phyloP scores from a whole-genome alignment of 2,329 filamentous ascomycete genomes.

The Escovopsis sp. region DNA sequence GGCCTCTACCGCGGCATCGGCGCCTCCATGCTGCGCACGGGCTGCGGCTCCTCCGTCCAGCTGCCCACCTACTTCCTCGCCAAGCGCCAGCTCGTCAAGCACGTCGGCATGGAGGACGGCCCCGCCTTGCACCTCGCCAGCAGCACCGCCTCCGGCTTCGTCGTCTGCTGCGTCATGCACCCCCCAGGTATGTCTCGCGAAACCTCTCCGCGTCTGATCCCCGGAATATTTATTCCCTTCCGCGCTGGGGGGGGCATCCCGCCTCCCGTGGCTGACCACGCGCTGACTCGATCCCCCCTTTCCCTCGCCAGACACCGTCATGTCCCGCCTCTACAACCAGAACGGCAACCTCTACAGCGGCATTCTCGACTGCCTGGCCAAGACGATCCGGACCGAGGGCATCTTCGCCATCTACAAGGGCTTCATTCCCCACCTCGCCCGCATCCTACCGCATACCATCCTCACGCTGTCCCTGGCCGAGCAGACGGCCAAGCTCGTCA shows the following conservation, averaged over 20 bases:
- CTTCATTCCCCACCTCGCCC: constrained; percentile 83
- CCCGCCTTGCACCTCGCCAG: constrained; percentile 77
- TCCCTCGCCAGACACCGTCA: constrained; percentile 61
- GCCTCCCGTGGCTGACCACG: constrained; percentile 3
- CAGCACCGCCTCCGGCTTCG: constrained; percentile 82
- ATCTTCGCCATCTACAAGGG: constrained; percentile 93
- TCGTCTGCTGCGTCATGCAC: constrained; percentile 96
- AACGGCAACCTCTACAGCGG: constrained; percentile 93
- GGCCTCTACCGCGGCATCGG: constrained; percentile 84
- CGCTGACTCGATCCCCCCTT: no score
- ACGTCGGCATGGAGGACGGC: constrained; percentile 81
- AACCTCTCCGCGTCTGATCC: neutral
- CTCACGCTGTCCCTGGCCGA: constrained; percentile 86
- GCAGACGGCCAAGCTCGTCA: constrained; percentile 89
- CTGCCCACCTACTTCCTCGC: constrained; percentile 97
- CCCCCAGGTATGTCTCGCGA: constrained; percentile 53
- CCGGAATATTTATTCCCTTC: no score
- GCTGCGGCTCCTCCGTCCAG: constrained; percentile 91
- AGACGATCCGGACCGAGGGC: constrained; percentile 85
- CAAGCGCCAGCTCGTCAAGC: constrained; percentile 68
- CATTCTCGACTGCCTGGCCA: constrained; percentile 79
- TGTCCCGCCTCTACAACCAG: constrained; percentile 98
- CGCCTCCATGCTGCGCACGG: constrained; percentile 90
- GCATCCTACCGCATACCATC: constrained; percentile 92
- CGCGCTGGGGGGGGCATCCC: neutral